phyloP scores from a whole-genome alignment of 352 stramenopile species.

The Thraustotheca clavata region DNA sequence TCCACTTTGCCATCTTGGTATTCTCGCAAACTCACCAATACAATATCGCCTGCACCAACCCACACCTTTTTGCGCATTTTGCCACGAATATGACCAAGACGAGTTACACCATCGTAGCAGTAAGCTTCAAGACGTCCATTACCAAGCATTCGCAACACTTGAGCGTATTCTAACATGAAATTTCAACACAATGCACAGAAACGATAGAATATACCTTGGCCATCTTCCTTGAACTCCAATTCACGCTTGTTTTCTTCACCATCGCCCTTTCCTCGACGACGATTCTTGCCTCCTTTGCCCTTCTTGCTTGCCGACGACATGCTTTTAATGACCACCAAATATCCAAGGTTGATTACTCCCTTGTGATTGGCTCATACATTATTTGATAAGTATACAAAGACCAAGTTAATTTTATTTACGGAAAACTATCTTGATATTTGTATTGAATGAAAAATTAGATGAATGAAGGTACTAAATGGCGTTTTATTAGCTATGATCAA shows the following conservation, averaged over 20 bases:
- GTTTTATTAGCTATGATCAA: too few relatives aligned
- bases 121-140: slow-evolving; percentile 98
- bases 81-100: slow-evolving; percentile 97
- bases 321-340: slow-evolving; percentile 2
- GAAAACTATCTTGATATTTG: too few relatives aligned
- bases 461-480: too few relatives aligned
- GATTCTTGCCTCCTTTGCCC: slow-evolving; percentile 98
- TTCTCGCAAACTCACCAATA: slow-evolving; percentile 97
- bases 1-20: slow-evolving; percentile 99
- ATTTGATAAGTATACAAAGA: too few relatives aligned
- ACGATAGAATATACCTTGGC: slow-evolving; percentile 75
- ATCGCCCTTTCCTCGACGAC: slow-evolving; percentile 96
- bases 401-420: too few relatives aligned
- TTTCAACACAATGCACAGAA: neutral
- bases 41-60: slow-evolving; percentile 98
- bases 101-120: slow-evolving; percentile 98
- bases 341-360: too few relatives aligned
- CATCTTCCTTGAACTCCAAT: slow-evolving; percentile 99
- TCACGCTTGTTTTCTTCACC: slow-evolving; percentile 98
- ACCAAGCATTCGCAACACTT: slow-evolving; percentile 98
- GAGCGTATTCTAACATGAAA: slow-evolving; percentile 87
- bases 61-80: slow-evolving; percentile 99
- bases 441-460: too few relatives aligned
- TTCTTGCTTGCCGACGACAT: slow-evolving; percentile 49
- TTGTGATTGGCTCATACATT: too few relatives aligned